Percentiles rank a stretch among this genome's conserved stretches.
phyloP scores from a whole-genome alignment of 139 green algal species.

The Tetradesmus lagerheimii region DNA sequence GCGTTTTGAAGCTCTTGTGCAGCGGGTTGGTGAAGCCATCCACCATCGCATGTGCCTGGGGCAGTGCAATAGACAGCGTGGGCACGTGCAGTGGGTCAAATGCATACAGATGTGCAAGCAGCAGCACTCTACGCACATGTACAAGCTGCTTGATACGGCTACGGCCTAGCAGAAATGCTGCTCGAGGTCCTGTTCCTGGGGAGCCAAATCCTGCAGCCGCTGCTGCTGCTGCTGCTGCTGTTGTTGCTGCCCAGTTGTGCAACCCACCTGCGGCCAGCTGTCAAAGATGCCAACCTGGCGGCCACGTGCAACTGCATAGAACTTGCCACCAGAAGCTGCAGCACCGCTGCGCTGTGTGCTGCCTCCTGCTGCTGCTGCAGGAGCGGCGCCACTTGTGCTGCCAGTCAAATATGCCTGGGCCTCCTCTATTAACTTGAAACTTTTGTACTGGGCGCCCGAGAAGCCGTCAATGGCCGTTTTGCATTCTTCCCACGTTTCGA shows the following conservation, averaged over 20 bases:
- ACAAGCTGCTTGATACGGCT: too few relatives aligned
- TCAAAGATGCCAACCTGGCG: conserved; percentile 19
- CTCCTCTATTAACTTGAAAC: not conserved
- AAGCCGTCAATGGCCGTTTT: not conserved
- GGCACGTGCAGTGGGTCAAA: too few relatives aligned
- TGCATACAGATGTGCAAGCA: too few relatives aligned
- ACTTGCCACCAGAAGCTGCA: not conserved
- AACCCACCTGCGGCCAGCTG: not conserved
- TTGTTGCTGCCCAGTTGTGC: too few relatives aligned
- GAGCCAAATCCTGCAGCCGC: not conserved
- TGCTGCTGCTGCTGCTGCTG: too few relatives aligned
- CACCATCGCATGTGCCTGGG: not conserved
- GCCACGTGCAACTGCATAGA: conserved; percentile 7
- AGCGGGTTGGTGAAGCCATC: not conserved
- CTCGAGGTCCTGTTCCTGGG: too few relatives aligned
- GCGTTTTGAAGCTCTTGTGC: not conserved
- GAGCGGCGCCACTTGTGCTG: not conserved
- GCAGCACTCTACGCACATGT: too few relatives aligned
- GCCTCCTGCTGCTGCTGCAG: not conserved
- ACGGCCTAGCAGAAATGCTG: too few relatives aligned
- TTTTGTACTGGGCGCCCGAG: conserved; percentile 28
- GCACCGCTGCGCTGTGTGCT: not conserved
- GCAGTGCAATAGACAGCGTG: not conserved
- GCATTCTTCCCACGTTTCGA: not conserved
- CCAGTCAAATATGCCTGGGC: not conserved